Conservation (phyloP, 495 filamentous ascomycete genomes). For the Aspergillus saccharolyticus region DNA sequence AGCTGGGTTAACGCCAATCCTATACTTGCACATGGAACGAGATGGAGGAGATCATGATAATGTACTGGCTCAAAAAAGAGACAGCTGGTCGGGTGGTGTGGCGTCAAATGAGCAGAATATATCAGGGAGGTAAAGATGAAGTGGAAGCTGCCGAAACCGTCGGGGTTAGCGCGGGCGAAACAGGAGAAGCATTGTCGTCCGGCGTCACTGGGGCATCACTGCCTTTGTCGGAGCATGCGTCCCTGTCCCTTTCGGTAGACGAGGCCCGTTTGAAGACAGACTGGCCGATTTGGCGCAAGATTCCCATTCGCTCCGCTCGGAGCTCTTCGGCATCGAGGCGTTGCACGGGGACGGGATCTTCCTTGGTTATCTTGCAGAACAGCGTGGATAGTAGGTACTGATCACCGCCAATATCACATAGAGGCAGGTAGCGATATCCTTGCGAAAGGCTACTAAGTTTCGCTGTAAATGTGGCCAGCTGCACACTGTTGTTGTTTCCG, state of each 20-base stretch:
- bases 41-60: constrained; percentile 4
- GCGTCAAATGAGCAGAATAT: background rate
- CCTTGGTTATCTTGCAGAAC: constrained; percentile 78
- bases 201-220: constrained; percentile 28
- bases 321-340: constrained; percentile 44
- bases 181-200: constrained; percentile 28
- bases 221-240: constrained; percentile 24
- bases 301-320: constrained; percentile 44
- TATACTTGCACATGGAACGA: constrained; percentile 7
- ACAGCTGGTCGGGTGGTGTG: background rate
- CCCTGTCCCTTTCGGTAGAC: constrained; percentile 43
- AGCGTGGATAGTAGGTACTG: constrained; percentile 91
- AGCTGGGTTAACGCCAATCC: constrained; percentile 10
- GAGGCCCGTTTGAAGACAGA: constrained; percentile 48
- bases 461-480: constrained; percentile 82
- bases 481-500: constrained; percentile 56
- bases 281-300: constrained; percentile 46
- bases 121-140: constrained; percentile 25
- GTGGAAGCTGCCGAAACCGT: constrained; percentile 38
- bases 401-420: constrained; percentile 83
- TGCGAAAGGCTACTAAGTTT: constrained; percentile 86
- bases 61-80: background rate
- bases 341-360: constrained; percentile 48
- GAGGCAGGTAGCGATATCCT: constrained; percentile 94
- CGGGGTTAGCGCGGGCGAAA: constrained; percentile 36